A percentile compares a stretch with the other conserved stretches of the same genome.
phyloP scores from a whole-genome alignment of 805 yeast genomes.

The Candida verbasci region DNA sequence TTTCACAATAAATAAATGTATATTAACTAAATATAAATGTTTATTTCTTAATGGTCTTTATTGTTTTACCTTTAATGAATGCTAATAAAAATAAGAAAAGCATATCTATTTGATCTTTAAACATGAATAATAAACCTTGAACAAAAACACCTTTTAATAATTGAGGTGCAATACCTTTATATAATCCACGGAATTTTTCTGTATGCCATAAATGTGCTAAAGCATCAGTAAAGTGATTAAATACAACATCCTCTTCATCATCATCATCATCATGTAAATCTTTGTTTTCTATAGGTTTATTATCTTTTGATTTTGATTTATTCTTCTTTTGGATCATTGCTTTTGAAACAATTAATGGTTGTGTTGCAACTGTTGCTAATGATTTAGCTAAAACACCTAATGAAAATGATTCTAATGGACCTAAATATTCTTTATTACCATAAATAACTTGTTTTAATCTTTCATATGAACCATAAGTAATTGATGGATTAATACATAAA shows the following conservation, averaged over 20 bases:
- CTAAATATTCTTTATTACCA: conserved; percentile 39
- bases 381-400: conserved; percentile 80
- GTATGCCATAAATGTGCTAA: conserved; percentile 52
- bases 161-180: conserved; percentile 81
- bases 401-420: conserved; percentile 61
- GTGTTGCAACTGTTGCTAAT: conserved; percentile 74
- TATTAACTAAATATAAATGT: not conserved
- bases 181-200: conserved; percentile 64
- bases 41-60: conserved; percentile 1
- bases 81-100: conserved; percentile 31
- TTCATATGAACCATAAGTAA: conserved; percentile 79
- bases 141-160: conserved; percentile 76
- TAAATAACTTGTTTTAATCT: conserved; percentile 53
- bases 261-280: conserved; percentile 17
- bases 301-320: conserved; percentile 17
- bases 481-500: conserved; percentile 77
- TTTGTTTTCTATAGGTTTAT: conserved; percentile 9
- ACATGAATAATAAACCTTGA: conserved; percentile 80
- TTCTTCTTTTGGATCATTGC: conserved; percentile 65
- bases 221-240: conserved; percentile 60
- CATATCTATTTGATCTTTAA: conserved; percentile 62
- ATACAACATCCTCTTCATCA: conserved; percentile 37
- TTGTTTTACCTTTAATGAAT: conserved; percentile 17
- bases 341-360: conserved; percentile 81
- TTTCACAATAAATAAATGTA: conserved; percentile 1